Evolutionary conservation across 306 rosid species (phyloP), one percentile per base, ranked within the genome.

Genomic region (Astragalus glycyphyllos): DNA sequence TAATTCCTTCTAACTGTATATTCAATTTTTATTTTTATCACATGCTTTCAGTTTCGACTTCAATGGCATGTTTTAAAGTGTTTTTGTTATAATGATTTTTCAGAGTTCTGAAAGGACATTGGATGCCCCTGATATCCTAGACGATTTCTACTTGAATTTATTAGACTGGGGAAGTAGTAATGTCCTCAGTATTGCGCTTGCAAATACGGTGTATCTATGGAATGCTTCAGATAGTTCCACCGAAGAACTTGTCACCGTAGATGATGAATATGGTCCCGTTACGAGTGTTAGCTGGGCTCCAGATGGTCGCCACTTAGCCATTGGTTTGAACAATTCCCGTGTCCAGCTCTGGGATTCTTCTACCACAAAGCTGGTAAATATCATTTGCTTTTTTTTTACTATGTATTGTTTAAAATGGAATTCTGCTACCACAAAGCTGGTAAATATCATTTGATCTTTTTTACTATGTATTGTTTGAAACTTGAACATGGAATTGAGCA

Each of bases 281-380:
- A 90, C 96, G 2, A 85, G 96, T 58, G 86, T 90, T 10, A 74
- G 77, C 50, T 90, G 97, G 97, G 92, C 97, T 6, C 87, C 95
- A 9, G 90, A 90, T 80, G 97, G 97, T 6, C 83, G 84, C 12
- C 90, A 85, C 68, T 45, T 91, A 17, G 97, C 92, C 9, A 14
- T 90, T 76, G 96, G 92, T 51, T 79, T 90, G 51, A 84, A 88
- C 85, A 88, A 81, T 35, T 88, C 92, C 12, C 82, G 66, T 68
- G 92, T 91, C 23, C 97, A 91, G 79, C 59, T 91, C 0, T 91
- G 97, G 97, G 97, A 91, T 75, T 83, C 92, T 11, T 20, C 75
- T 6, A 15, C 89, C 12, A 35, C 50, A 5, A 64, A 69, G 64
- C 85, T 83, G 89, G 96, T 90, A 51, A 5, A 13, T 74, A 5